Percentiles rank a stretch among this genome's conserved stretches.
Evolutionary conservation across 2,329 filamentous ascomycete species (phyloP).

Genomic region (Aspergillus arachidicola): DNA sequence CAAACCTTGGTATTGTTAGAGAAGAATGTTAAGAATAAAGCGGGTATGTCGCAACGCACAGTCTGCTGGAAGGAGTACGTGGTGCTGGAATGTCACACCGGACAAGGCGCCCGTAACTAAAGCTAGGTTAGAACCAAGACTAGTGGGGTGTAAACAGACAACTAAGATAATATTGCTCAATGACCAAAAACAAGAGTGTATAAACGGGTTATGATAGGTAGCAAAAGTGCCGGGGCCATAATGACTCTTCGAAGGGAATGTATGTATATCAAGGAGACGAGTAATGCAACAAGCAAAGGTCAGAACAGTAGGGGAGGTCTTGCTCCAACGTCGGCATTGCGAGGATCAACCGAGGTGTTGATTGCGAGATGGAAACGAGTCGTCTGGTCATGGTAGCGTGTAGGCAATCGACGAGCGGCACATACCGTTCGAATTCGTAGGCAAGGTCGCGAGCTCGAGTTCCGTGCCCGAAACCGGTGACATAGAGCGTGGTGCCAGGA

Average conservation of each 20-base stretch:
- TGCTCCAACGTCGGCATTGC: constrained; percentile 24
- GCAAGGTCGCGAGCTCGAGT: constrained; percentile 98
- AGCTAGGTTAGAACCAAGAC: constrained; percentile 42
- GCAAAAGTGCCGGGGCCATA: background rate
- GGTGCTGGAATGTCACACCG: constrained; percentile 98
- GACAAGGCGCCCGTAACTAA: constrained; percentile 93
- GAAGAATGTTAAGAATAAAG: constrained; percentile 23
- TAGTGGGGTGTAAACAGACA: background rate
- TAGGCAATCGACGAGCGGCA: constrained; percentile 57
- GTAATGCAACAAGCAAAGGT: constrained; percentile 11
- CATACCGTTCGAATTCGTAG: constrained; percentile 99
- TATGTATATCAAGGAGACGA: constrained; percentile 7
- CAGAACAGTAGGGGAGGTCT: constrained; percentile 14
- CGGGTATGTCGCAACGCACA: constrained; percentile 66
- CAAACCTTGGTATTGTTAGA: constrained; percentile 67
- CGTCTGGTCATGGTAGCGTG: constrained; percentile 45
- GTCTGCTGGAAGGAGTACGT: constrained; percentile 86
- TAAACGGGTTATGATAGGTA: background rate
- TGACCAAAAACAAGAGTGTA: constrained; percentile 10
- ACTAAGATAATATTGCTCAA: constrained; percentile 6
- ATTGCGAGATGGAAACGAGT: constrained; percentile 33
- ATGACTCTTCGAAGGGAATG: constrained; percentile 10
- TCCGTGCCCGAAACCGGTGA: constrained; percentile 98
- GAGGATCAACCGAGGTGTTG: constrained; percentile 36
- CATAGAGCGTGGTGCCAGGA: constrained; percentile 91